Percentiles rank a stretch among this genome's conserved stretches.
Conservation (phyloP, 768 basidiomycete genomes). For the Lactarius indigo region DNA sequence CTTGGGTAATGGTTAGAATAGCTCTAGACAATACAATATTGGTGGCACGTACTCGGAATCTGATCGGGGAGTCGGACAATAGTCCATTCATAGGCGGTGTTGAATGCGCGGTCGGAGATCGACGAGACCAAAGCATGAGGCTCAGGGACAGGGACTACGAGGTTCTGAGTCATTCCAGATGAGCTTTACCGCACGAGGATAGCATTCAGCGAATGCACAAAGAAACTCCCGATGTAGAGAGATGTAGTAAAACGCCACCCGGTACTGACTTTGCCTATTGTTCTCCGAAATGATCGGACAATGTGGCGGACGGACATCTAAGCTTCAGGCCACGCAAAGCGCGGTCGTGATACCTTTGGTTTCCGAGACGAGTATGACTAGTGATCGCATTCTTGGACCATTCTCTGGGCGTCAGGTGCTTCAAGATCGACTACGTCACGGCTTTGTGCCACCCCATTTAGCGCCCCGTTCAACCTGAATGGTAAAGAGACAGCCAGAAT, state of each 20-base stretch:
- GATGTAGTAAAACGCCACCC: too few species aligned
- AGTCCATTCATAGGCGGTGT: not conserved
- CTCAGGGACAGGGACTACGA: not conserved
- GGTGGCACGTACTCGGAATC: not conserved
- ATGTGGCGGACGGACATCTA: too few species aligned
- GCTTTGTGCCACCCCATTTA: not conserved
- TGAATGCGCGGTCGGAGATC: not conserved
- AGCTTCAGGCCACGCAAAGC: too few species aligned
- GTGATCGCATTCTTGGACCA: not conserved
- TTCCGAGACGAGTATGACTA: too few species aligned
- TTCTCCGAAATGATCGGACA: too few species aligned
- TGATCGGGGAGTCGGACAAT: not conserved
- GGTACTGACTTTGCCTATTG: too few species aligned
- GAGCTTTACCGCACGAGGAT: not conserved
- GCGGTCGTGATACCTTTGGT: too few species aligned
- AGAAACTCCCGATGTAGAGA: not conserved
- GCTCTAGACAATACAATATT: not conserved
- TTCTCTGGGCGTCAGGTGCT: too few species aligned
- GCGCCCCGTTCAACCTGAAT: not conserved
- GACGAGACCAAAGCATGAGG: not conserved
- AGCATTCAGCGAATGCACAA: too few species aligned
- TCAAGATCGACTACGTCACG: not conserved
- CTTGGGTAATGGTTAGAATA: not conserved
- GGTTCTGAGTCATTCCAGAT: not conserved
- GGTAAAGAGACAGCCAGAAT: not conserved